Conservation (phyloP, 768 basidiomycete species). For the Vishniacozyma victoriae region DNA sequence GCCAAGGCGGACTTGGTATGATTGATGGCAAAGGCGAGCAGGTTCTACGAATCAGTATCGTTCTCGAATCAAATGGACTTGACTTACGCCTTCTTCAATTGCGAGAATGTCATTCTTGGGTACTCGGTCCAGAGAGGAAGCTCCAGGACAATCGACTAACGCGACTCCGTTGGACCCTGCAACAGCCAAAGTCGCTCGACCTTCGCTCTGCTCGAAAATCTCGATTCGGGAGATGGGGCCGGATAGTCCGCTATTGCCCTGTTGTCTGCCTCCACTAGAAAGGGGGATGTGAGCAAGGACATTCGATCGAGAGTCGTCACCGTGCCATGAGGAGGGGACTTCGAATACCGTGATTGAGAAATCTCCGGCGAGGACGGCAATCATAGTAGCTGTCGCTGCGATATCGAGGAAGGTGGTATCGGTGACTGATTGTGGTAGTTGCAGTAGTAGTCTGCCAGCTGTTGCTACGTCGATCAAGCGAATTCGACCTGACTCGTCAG, state of each 20-base stretch:
- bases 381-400: conserved; percentile 15
- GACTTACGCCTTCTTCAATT: conserved; percentile 34
- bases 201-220: conserved; percentile 22
- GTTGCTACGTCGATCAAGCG: conserved; percentile 26
- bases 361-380: conserved; percentile 21
- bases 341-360: conserved; percentile 14
- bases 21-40: conserved; percentile 33
- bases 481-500: conserved; percentile 20
- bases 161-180: conserved; percentile 26
- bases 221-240: conserved; percentile 18
- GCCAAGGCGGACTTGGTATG: conserved; percentile 32
- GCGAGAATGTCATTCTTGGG: too few relatives aligned
- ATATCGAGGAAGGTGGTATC: conserved; percentile 23
- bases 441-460: conserved; percentile 21
- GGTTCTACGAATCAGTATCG: conserved; percentile 10
- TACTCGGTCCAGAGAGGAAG: too few relatives aligned
- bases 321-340: conserved; percentile 23
- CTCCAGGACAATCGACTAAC: conserved; percentile 19
- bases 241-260: background rate
- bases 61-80: background rate
- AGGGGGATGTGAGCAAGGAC: conserved; percentile 7
- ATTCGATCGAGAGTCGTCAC: conserved; percentile 16
- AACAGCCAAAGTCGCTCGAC: conserved; percentile 20
- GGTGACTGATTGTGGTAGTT: conserved; percentile 6
- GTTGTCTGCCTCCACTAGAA: background rate